Percentiles rank a stretch among this genome's conserved stretches.
These are phyloP conservation scores for Vitis cinerea DNA, from an alignment of 164 flowering plant species.

Conservation along the genomic window DNA sequence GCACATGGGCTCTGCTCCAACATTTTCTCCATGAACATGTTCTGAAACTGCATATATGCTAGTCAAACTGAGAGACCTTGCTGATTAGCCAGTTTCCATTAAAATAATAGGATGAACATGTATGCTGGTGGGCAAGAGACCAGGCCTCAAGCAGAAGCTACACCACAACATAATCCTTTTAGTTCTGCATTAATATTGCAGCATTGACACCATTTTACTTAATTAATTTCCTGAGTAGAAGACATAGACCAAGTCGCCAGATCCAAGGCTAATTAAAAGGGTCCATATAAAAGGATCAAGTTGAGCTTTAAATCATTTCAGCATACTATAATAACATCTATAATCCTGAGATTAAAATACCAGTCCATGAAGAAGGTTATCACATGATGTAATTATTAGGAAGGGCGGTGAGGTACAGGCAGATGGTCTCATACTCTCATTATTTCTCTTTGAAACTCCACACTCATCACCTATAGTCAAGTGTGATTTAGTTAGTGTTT, in stretches of 20 bases:
- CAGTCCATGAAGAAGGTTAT: conserved; percentile 9
- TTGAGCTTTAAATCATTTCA: conserved; percentile 9
- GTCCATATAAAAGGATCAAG: neutral
- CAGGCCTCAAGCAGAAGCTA: neutral
- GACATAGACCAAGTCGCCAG: conserved; percentile 3
- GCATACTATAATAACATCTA: neutral
- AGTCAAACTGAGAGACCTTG: neutral
- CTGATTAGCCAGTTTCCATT: neutral
- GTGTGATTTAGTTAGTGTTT: too few species aligned
- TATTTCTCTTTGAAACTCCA: too few species aligned
- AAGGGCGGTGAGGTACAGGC: neutral
- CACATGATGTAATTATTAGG: conserved; percentile 4
- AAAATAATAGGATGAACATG: neutral
- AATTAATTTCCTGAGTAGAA: conserved; percentile 1
- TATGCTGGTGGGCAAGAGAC: conserved; percentile 8
- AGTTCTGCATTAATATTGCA: neutral
- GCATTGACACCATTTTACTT: neutral
- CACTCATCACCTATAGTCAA: too few species aligned
- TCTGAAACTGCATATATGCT: neutral
- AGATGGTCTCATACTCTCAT: too few species aligned
- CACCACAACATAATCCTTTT: conserved; percentile 2
- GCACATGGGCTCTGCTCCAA: neutral
- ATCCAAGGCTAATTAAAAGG: conserved; percentile 8
- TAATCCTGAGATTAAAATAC: conserved; percentile 1
- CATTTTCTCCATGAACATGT: neutral